A percentile compares a stretch with the other conserved stretches of the same genome.
These are phyloP conservation scores for Ceratobasidium papillatum DNA, from an alignment of 1,284 basidiomycete genomes.

Conservation along the genomic window DNA sequence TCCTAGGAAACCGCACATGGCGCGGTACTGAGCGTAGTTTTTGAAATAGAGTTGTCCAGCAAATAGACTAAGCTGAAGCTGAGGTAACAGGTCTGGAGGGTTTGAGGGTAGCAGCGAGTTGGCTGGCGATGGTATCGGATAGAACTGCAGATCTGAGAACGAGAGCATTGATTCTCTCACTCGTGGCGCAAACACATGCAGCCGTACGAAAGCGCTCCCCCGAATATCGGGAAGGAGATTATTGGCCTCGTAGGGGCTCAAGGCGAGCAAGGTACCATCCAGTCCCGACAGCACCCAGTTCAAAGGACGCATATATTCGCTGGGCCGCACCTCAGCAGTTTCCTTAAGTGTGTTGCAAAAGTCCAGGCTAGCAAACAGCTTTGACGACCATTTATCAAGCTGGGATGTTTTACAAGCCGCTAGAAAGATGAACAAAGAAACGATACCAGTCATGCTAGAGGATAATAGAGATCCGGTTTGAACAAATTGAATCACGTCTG, in stretches of 20 bases:
- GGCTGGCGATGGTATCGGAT: slow-evolving; percentile 43
- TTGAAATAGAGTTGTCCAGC: too few relatives aligned
- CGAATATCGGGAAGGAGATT: slow-evolving; percentile 55
- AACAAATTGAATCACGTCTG: background rate
- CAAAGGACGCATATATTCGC: too few relatives aligned
- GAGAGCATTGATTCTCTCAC: slow-evolving; percentile 52
- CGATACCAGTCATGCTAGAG: background rate
- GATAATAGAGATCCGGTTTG: background rate
- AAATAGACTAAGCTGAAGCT: slow-evolving; percentile 55
- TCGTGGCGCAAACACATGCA: slow-evolving; percentile 59
- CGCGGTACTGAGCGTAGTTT: slow-evolving; percentile 51
- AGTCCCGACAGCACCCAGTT: slow-evolving; percentile 56
- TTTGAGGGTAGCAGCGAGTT: background rate
- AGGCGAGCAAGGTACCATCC: slow-evolving; percentile 50
- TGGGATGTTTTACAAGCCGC: background rate
- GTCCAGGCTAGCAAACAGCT: slow-evolving; percentile 45
- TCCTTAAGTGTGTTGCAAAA: slow-evolving; percentile 49
- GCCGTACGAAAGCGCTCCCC: slow-evolving; percentile 50
- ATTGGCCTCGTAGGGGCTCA: slow-evolving; percentile 59
- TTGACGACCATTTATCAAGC: background rate
- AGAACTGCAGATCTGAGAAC: slow-evolving; percentile 48
- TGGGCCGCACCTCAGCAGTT: background rate
- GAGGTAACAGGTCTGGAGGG: background rate
- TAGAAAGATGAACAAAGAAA: background rate
- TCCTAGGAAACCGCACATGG: slow-evolving; percentile 54